These are phyloP conservation scores for Leishmania major DNA, from an alignment of 208 protist genomes.

Conservation along the genomic window DNA sequence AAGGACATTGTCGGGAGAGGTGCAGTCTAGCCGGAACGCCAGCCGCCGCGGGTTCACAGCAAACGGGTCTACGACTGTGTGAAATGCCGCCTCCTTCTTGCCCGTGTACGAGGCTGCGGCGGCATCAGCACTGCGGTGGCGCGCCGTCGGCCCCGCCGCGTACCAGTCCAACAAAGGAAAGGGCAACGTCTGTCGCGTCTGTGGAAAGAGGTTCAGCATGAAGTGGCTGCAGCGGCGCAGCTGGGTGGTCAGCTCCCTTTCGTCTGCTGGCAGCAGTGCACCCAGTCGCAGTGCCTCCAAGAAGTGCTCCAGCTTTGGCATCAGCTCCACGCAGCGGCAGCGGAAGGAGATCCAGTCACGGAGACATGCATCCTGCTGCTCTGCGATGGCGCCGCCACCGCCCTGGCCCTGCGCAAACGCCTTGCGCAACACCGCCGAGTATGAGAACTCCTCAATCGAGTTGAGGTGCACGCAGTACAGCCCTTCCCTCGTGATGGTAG, in stretches of 20 bases:
- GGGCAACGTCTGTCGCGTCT: slow-evolving; percentile 22
- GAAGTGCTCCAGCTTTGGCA: slow-evolving; percentile 30
- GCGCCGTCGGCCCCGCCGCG: slow-evolving; percentile 18
- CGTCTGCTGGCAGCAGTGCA: slow-evolving; percentile 7
- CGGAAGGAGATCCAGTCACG: slow-evolving; percentile 43
- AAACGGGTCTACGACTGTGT: neutral
- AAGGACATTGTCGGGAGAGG: slow-evolving; percentile 48
- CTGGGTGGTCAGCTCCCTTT: slow-evolving; percentile 15
- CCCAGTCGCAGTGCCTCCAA: slow-evolving; percentile 34
- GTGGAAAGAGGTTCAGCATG: slow-evolving; percentile 42
- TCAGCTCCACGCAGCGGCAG: slow-evolving; percentile 37
- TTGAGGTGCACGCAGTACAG: slow-evolving; percentile 22
- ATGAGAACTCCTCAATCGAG: slow-evolving; percentile 31
- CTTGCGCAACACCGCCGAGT: slow-evolving; percentile 16
- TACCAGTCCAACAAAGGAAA: slow-evolving; percentile 45
- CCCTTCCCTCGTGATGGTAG: slow-evolving; percentile 2
- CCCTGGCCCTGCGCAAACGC: neutral
- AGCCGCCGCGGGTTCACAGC: slow-evolving; percentile 22
- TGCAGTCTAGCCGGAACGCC: slow-evolving; percentile 41
- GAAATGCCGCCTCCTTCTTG: neutral
- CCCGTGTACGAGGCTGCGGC: neutral
- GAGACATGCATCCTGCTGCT: slow-evolving; percentile 26
- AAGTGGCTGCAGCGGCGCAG: slow-evolving; percentile 31
- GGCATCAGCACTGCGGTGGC: neutral
- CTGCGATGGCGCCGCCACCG: neutral